These are phyloP conservation scores for Cercospora citrullina DNA, from an alignment of 2,329 filamentous ascomycete species.

Conservation along the genomic window DNA sequence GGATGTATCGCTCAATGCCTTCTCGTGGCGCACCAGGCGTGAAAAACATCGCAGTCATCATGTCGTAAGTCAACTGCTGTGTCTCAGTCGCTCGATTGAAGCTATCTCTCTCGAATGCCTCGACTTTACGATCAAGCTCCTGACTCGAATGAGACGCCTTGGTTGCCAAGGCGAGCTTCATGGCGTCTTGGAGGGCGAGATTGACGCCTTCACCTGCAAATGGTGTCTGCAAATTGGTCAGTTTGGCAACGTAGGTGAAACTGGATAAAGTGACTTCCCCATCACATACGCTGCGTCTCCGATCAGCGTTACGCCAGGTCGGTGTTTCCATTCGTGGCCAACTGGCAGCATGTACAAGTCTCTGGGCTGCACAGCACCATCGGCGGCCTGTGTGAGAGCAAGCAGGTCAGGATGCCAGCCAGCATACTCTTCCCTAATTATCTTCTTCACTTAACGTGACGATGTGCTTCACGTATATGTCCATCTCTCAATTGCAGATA, in stretches of 20 bases:
- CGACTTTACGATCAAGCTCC: slow-evolving; percentile 36
- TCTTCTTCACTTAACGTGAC: slow-evolving; percentile 20
- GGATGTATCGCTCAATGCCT: slow-evolving; percentile 44
- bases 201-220: slow-evolving; percentile 28
- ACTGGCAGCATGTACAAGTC: slow-evolving; percentile 45
- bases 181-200: slow-evolving; percentile 21
- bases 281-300: slow-evolving; percentile 47
- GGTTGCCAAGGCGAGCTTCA: slow-evolving; percentile 40
- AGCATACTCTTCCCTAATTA: slow-evolving; percentile 30
- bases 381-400: slow-evolving; percentile 29
- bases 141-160: slow-evolving; percentile 27
- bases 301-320: slow-evolving; percentile 42
- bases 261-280: neutral
- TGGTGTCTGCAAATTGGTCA: slow-evolving; percentile 27
- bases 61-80: slow-evolving; percentile 45
- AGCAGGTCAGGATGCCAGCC: slow-evolving; percentile 44
- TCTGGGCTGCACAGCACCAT: slow-evolving; percentile 27
- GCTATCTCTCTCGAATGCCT: slow-evolving; percentile 42
- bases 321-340: slow-evolving; percentile 42
- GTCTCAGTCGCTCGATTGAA: slow-evolving; percentile 39
- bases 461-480: neutral
- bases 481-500: neutral
- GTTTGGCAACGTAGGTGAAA: neutral
- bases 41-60: slow-evolving; percentile 52
- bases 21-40: slow-evolving; percentile 49